These are phyloP conservation scores for Sicyos baderoa DNA, from an alignment of 306 rosid genomes.

Conservation along the genomic window DNA sequence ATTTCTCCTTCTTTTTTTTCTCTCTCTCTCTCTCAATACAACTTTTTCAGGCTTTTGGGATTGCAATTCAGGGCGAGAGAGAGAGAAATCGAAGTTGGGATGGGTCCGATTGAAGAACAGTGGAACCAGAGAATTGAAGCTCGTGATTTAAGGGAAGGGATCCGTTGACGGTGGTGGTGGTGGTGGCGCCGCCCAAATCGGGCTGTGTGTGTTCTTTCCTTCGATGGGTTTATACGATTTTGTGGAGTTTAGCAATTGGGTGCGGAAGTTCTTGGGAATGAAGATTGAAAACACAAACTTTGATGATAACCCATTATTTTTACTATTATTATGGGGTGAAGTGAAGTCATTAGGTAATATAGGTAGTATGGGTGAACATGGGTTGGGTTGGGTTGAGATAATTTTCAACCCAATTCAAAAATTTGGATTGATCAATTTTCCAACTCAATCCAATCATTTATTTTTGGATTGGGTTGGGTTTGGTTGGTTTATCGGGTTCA, in stretches of 20 bases:
- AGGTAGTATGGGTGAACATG: too few species aligned
- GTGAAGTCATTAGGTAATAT: too few species aligned
- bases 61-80: conserved; percentile 34
- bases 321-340: too few species aligned
- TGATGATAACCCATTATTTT: not conserved
- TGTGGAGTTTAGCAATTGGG: not conserved
- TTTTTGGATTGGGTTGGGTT: too few species aligned
- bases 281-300: conserved; percentile 12
- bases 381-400: too few species aligned
- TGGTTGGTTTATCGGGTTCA: too few species aligned
- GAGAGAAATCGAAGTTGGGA: conserved; percentile 20
- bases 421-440: too few species aligned
- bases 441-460: too few species aligned
- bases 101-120: conserved; percentile 30
- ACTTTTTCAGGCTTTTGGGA: conserved; percentile 71
- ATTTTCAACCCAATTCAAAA: too few species aligned
- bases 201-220: conserved; percentile 11
- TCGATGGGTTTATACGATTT: not conserved
- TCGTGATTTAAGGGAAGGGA: conserved; percentile 54
- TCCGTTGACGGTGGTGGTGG: conserved; percentile 38
- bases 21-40: conserved; percentile 45
- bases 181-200: conserved; percentile 47
- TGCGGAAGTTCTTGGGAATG: not conserved
- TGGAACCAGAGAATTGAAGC: conserved; percentile 4
- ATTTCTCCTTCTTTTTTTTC: conserved; percentile 8